Base-by-base conservation (phyloP, 257 asterid genomes). In the Solanum sejunctum region DNA sequence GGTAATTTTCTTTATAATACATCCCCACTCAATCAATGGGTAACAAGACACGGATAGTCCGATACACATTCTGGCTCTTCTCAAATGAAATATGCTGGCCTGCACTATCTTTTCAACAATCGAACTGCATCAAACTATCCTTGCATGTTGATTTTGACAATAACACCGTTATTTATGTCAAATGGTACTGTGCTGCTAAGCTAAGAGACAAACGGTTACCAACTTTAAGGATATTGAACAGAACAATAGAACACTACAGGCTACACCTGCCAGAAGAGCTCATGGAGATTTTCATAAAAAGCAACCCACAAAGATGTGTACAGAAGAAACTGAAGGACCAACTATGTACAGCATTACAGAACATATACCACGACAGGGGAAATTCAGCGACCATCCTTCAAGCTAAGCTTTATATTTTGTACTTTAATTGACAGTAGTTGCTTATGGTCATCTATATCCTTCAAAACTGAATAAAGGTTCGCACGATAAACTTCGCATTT, bases 381-480 rank as follows among this genome's bases (percentile, higher is more conserved):
- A 77, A 51, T 85, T 88, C 83, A 92, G 80, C 91, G 86, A 67
- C 90, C 92, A 75, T 91, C 95, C 88, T 90, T 95, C 92, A 97
- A 88, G 92, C 93, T 89, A 84, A 93, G 92, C 91, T 95, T 94
- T 73, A 94, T 90, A 88, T 88, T 94, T 82, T 94, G 91, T 39
- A 95, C 98, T 90, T 93, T 94, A 83, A 93, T 64, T 12, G 98
- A 92, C 45, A 97, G 84, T 41, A 92, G 93, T 71, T 92, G 98
- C 85, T 94, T 97, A 86, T 97, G 98, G 86, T 89, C 98, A 85
- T 97, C 98, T 63, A 97, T 87, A 87, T 97, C 98, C 94, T 92
- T 94, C 91, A 97, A 85, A 85, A 95, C 94, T 12, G 97, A 88
- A 13, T 95, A 88, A 84, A 97, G 94, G 87, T 93, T 97, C 32